phyloP scores from a whole-genome alignment of 352 stramenopile genomes.

The Pythium rishiriense region DNA sequence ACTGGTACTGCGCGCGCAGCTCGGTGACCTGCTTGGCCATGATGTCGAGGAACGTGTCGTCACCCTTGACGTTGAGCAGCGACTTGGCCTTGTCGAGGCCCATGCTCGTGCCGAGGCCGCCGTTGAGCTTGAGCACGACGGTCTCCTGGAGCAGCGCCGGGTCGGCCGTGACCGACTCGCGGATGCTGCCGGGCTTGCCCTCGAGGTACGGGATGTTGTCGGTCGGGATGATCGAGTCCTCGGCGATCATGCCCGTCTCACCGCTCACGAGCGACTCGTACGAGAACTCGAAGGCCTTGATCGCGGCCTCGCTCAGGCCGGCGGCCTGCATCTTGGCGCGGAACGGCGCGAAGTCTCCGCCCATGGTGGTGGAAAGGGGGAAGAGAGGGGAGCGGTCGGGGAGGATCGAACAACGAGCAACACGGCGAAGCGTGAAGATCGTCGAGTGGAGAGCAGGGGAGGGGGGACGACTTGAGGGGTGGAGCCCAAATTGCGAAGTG shows the following conservation, averaged over 20 bases:
- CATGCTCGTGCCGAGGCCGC: constrained; percentile 86
- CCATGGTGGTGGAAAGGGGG: constrained; percentile 38
- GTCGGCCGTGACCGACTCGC: constrained; percentile 70
- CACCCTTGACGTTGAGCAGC: constrained; percentile 91
- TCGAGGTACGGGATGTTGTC: constrained; percentile 81
- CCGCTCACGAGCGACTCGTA: constrained; percentile 95
- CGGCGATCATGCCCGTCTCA: constrained; percentile 96
- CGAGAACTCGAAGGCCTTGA: constrained; percentile 97
- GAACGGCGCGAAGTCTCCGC: constrained; percentile 69
- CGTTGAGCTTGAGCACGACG: constrained; percentile 88
- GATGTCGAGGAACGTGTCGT: constrained; percentile 93
- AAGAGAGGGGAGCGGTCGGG: constrained; percentile 2
- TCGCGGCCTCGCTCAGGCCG: constrained; percentile 93
- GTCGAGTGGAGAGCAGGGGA: constrained; percentile 2
- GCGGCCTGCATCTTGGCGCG: constrained; percentile 97
- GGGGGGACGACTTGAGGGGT: constrained; percentile 16
- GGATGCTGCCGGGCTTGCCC: constrained; percentile 74
- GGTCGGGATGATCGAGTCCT: constrained; percentile 91
- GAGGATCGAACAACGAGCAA: constrained; percentile 10
- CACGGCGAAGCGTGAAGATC: constrained; percentile 22
- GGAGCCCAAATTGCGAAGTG: constrained; percentile 24
- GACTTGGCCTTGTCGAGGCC: constrained; percentile 96
- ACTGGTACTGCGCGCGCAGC: constrained; percentile 93
- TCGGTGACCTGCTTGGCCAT: constrained; percentile 93
- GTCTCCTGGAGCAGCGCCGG: constrained; percentile 78